Base-by-base conservation (phyloP, 2,329 filamentous ascomycete genomes). In the Pestalotiopsis fici region DNA sequence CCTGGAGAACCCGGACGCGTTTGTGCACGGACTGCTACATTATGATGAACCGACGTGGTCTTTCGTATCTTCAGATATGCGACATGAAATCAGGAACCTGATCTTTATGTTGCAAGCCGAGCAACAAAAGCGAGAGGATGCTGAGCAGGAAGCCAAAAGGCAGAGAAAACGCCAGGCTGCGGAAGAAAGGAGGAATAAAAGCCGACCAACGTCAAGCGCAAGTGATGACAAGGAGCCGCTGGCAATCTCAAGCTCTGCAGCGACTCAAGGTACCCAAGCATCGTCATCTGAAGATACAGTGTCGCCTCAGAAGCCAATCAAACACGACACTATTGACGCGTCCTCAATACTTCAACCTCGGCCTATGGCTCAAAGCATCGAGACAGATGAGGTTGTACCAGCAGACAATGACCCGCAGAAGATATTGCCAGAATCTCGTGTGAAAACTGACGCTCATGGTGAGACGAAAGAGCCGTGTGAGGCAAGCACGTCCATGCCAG, bases 1-100 rank as follows among this genome's bases (percentile, higher is more conserved):
- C 70, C 85, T 97, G 18, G 85, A 88, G 64, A 82, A 93, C 68
- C 95, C 95, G 0, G 88, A 93, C 69, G 78, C 76, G 0, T 96
- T 97, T 71, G 84, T 93, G 18, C 81, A 81, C 23, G 90, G 87
- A 68, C 81, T 97, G 21, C 81, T 97, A 4, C 85, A 83, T 28
- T 87, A 85, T 54, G 86, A 92, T 71, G 63, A 74, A 4, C 77
- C 82, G 2, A 72, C 77, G 0, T 88, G 86, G 84, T 68, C 81
- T 11, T 87, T 94, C 75, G 81, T 88, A 37, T 81, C 85, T 3
- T 84, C 86, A 0, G 76, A 84, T 9, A 87, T 95, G 74, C 89
- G 95, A 25, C 79, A 79, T 39, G 81, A 87, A 4, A 88, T 97
- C 55, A 89, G 94, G 35, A 78, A 88, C 0, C 84, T 91, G 50